Evolutionary conservation across 2,329 filamentous ascomycete species (phyloP), one percentile per base, ranked within the genome.

Genomic region (Talaromyces funiculosus): DNA sequence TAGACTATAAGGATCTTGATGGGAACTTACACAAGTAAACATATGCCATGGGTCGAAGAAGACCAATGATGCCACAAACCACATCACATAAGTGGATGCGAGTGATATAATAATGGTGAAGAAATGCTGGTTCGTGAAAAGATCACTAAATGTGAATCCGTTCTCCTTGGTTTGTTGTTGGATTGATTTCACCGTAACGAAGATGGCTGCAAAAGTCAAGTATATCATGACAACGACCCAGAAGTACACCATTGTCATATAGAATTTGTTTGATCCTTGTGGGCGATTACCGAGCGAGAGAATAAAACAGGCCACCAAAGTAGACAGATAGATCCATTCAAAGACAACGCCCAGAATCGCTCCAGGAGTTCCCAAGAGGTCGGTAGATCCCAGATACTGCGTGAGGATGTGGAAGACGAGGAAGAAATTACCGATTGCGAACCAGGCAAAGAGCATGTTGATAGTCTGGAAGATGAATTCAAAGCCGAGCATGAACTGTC

Each of bases 31-130:
- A 56, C 78, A 86, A n/a, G 94, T 97, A 74, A 96, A 83, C 92
- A 99, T 97, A 78, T 99, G 94, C 93, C 94, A 99, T 3, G 94
- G 94, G 73, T 99, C 94, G 75, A 97, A 86, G 86, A 97, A 97
- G 67, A 99, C 81, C 66, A 99, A 82, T 8, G 92, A 96, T 0
- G 91, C 89, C 55, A 99, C 78, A 62, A 97, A 84, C 89, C 92
- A 99, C 69, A 99, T 87, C 64, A 95, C 83, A 72, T 94, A 99
- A 0, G 94, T 99, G 10, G 92, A 94, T 69, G 90, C 84, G 69
- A 97, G 84, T 0, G 92, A 97, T 56, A 99, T 86, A 67, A 99
- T 94, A 64, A 99, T 83, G 35, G 91, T 95, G 75, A 94, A 92
- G 79, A 99, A 97, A 61, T 95, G 85, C 64, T 86, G 82, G 74